Base-by-base conservation (phyloP, 2,329 filamentous ascomycete genomes). In the Colletotrichum incanum region DNA sequence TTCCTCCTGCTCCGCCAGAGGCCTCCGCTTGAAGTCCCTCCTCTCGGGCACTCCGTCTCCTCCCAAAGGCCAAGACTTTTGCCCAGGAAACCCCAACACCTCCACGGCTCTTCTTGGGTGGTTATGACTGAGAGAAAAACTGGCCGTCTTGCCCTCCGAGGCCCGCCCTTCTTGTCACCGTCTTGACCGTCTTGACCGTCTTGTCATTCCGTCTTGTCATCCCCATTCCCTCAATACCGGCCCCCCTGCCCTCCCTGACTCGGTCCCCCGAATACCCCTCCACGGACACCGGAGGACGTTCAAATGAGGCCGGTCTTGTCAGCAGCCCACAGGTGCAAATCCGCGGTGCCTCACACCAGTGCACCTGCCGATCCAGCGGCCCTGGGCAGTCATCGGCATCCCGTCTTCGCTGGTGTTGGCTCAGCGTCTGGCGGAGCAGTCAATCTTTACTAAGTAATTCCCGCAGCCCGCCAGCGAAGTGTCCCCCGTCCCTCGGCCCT, bases 1-100 rank as follows among this genome's bases (percentile, higher is more conserved):
- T 69, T 69, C 69, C 69, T 60, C 31, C 20, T 59, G 60, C 69
- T 69, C 69, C 69, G 69, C 69, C 65, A 72, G 69, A 72, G 70
- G 70, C 70, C 70, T 72, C 70, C 70, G 65, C 70, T 72, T 52
- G 50, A 49, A 47, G 65, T 63, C 69, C 60, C 65, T 69, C 37
- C 41, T 55, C 58, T 72, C 65, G 58, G 65, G 39, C 70, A 60
- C 59, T 63, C 69, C 65, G 59, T 69, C 61, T 63, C 50, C 50
- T 47, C 49, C 50, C 31, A 54, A 45, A 37, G 5, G 58, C 37
- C 65, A 43, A 66, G 54, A 54, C 56, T 45, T 67, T 12, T 41
- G 65, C 43, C 65, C 45, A 61, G 54, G 23, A 39, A 20, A 26
- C 50, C 43, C 28, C 59, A 26, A 47, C 20, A 49, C n/a, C 59